phyloP scores from a whole-genome alignment of 352 stramenopile species.

The Pythium apleroticum region DNA sequence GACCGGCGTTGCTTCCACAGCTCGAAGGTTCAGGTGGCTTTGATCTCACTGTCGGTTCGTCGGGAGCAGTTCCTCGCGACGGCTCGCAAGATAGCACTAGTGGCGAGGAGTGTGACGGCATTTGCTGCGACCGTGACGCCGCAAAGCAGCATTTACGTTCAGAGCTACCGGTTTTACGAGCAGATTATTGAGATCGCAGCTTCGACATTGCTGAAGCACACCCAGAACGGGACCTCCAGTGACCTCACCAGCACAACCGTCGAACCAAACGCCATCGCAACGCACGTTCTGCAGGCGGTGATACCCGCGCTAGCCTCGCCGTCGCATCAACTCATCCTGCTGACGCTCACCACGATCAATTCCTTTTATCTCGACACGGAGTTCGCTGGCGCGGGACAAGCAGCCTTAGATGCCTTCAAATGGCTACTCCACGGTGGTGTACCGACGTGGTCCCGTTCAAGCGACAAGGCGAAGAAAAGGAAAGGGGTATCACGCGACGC shows the following conservation, averaged over 20 bases:
- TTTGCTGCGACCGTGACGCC: neutral
- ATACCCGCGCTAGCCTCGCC: neutral
- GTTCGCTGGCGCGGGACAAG: neutral
- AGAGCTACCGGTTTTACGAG: slow-evolving; percentile 18
- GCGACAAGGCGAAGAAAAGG: neutral
- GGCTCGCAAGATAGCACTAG: neutral
- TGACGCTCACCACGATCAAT: neutral
- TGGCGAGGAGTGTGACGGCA: neutral
- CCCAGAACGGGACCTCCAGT: neutral
- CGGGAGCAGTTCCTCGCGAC: neutral
- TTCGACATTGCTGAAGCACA: neutral
- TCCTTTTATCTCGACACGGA: neutral
- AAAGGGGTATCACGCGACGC: neutral
- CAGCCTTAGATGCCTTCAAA: neutral
- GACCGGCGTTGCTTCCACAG: neutral
- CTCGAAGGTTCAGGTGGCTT: neutral
- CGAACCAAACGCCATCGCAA: neutral
- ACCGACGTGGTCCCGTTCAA: neutral
- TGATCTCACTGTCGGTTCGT: neutral
- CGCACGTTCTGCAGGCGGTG: neutral
- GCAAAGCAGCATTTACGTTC: neutral
- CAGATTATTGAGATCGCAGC: slow-evolving; percentile 14
- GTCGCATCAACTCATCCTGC: neutral
- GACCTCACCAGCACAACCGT: neutral
- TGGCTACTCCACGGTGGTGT: neutral